Conservation (phyloP, 805 yeast genomes). For the Isabelozyma pseudorhagii region DNA sequence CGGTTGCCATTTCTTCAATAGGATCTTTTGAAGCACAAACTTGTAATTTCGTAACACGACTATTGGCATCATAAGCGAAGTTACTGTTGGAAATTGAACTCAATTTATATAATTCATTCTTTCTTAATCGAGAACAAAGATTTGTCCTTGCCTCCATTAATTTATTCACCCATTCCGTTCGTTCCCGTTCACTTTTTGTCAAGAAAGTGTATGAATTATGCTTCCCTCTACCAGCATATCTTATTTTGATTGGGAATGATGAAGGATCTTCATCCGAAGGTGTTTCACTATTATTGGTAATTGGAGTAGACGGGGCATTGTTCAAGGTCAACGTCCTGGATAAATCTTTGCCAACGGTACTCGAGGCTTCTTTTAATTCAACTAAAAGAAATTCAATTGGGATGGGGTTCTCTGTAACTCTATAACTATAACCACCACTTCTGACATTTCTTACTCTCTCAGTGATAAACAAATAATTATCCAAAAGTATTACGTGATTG, state of each 20-base stretch:
- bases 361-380: constrained; percentile 40
- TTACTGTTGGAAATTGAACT: constrained; percentile 52
- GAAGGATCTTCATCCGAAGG: constrained; percentile 24
- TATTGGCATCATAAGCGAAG: constrained; percentile 62
- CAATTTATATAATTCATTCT: constrained; percentile 53
- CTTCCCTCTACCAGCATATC: constrained; percentile 56
- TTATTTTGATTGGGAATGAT: constrained; percentile 46
- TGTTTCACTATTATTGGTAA: constrained; percentile 1
- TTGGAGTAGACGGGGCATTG: constrained; percentile 9
- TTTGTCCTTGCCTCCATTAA: constrained; percentile 47
- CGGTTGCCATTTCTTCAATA: constrained; percentile 31
- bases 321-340: constrained; percentile 11
- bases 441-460: constrained; percentile 47
- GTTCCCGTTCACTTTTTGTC: constrained; percentile 45
- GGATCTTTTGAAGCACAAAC: constrained; percentile 52
- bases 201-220: constrained; percentile 51
- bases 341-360: constrained; percentile 14
- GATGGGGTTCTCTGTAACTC: constrained; percentile 56
- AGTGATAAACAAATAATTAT: constrained; percentile 66
- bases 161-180: constrained; percentile 56
- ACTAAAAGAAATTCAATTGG: constrained; percentile 57
- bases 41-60: constrained; percentile 50
- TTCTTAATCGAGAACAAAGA: constrained; percentile 24
- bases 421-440: constrained; percentile 21
- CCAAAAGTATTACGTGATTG: constrained; percentile 57